These are phyloP conservation scores for Juglanconis oblonga DNA, from an alignment of 2,329 filamentous ascomycete species.

Conservation along the genomic window DNA sequence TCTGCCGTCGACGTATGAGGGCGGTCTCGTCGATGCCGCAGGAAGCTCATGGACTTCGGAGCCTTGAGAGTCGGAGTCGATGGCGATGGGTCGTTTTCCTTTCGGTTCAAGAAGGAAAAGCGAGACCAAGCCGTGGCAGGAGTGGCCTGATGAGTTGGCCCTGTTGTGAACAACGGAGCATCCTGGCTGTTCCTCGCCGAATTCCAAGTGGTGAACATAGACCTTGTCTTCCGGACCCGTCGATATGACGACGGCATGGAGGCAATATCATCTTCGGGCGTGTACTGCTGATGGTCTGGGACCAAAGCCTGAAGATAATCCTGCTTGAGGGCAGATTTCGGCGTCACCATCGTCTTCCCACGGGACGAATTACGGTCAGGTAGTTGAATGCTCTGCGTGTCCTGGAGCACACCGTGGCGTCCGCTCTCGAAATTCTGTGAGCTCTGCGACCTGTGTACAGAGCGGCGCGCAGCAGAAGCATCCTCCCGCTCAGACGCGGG, in stretches of 20 bases:
- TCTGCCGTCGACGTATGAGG: conserved; percentile 14
- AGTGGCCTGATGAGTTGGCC: background rate
- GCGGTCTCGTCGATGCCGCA: conserved; percentile 28
- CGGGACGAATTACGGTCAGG: conserved; percentile 14
- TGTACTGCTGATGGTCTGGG: conserved; percentile 41
- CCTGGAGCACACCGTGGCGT: background rate
- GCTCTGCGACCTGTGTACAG: conserved; percentile 9
- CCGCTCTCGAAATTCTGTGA: conserved; percentile 2
- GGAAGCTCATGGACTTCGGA: conserved; percentile 56
- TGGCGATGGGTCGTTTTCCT: conserved; percentile 28
- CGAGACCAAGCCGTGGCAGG: background rate
- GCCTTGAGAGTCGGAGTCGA: conserved; percentile 34
- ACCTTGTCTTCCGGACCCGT: conserved; percentile 52
- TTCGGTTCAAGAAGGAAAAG: conserved; percentile 20
- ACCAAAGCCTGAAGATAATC: conserved; percentile 36
- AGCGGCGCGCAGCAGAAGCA: background rate
- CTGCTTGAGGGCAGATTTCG: background rate
- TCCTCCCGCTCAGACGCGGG: background rate
- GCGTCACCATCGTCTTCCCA: conserved; percentile 7
- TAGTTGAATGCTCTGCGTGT: background rate
- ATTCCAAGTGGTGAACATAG: conserved; percentile 44
- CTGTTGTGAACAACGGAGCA: background rate
- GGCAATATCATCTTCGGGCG: conserved; percentile 44
- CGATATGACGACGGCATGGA: conserved; percentile 48
- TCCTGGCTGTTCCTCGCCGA: conserved; percentile 14